Percentiles rank a stretch among this genome's conserved stretches.
phyloP scores from a whole-genome alignment of 2,329 filamentous ascomycete genomes.

The Aspergillus sp. region DNA sequence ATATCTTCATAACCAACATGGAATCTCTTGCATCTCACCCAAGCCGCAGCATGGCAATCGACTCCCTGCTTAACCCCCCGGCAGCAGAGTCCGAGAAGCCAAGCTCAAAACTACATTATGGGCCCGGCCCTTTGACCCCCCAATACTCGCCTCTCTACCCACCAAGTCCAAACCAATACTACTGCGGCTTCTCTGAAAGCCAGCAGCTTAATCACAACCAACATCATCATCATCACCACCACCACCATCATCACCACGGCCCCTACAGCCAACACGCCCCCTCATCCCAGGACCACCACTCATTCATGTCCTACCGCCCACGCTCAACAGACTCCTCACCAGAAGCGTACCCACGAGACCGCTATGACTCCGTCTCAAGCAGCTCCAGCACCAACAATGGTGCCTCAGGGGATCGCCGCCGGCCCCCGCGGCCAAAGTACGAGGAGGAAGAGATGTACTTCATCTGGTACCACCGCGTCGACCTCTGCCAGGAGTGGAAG shows the following conservation, averaged over 20 bases:
- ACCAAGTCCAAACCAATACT: slow-evolving; percentile 29
- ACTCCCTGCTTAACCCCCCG: slow-evolving; percentile 34
- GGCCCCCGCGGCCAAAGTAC: slow-evolving; percentile 48
- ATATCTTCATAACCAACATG: slow-evolving; percentile 16
- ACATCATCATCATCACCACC: background rate
- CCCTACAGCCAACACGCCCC: slow-evolving; percentile 5
- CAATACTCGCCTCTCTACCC: slow-evolving; percentile 32
- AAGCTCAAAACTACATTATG: slow-evolving; percentile 13
- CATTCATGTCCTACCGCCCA: slow-evolving; percentile 28
- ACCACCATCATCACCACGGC: background rate
- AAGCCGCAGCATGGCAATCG: slow-evolving; percentile 36
- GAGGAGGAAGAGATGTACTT: slow-evolving; percentile 50
- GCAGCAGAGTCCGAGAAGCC: slow-evolving; percentile 20
- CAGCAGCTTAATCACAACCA: background rate
- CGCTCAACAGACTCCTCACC: slow-evolving; percentile 36
- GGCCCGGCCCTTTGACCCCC: slow-evolving; percentile 18
- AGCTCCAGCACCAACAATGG: slow-evolving; percentile 32
- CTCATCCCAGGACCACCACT: slow-evolving; percentile 17
- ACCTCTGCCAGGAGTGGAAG: slow-evolving; percentile 48
- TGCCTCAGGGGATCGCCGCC: slow-evolving; percentile 33
- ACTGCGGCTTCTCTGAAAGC: slow-evolving; percentile 22
- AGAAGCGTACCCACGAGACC: slow-evolving; percentile 38
- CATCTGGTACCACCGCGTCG: slow-evolving; percentile 52
- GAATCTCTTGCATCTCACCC: slow-evolving; percentile 24
- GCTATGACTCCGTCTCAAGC: slow-evolving; percentile 44